Percentiles rank a stretch among this genome's conserved stretches.
Conservation (phyloP, 2,329 filamentous ascomycete species). For the Epichloe scottii region DNA sequence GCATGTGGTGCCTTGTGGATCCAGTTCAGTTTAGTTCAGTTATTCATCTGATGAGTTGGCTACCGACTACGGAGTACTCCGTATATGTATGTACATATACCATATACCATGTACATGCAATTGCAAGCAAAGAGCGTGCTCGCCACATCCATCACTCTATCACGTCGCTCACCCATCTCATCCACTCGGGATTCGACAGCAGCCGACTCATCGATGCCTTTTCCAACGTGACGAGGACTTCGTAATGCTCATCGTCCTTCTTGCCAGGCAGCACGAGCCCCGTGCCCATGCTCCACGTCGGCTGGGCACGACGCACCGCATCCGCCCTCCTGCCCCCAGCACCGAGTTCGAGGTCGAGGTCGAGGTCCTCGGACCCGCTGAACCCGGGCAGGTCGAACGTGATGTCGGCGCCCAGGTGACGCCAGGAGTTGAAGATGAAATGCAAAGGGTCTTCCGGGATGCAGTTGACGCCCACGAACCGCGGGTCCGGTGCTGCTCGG, state of each 20-base stretch:
- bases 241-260: slow-evolving; percentile 12
- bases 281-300: slow-evolving; percentile 17
- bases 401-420: slow-evolving; percentile 29
- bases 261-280: slow-evolving; percentile 21
- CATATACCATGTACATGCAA: too few species aligned
- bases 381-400: slow-evolving; percentile 21
- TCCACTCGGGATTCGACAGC: slow-evolving; percentile 14
- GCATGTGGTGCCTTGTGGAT: neutral
- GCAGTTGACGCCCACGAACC: slow-evolving; percentile 26
- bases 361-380: neutral
- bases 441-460: slow-evolving; percentile 27
- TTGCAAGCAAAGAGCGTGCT: too few species aligned
- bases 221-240: slow-evolving; percentile 21
- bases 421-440: slow-evolving; percentile 33
- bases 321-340: slow-evolving; percentile 11
- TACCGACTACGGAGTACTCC: too few species aligned
- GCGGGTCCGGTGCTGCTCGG: slow-evolving; percentile 24
- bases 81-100: too few species aligned
- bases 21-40: too few species aligned
- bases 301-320: slow-evolving; percentile 19
- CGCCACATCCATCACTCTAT: neutral
- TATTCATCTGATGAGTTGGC: too few species aligned
- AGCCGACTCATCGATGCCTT: slow-evolving; percentile 17
- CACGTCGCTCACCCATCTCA: slow-evolving; percentile 15
- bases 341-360: too few species aligned